These are phyloP conservation scores for Pontederia paniculata DNA, from an alignment of 176 grass and related monocot species.

Conservation along the genomic window DNA sequence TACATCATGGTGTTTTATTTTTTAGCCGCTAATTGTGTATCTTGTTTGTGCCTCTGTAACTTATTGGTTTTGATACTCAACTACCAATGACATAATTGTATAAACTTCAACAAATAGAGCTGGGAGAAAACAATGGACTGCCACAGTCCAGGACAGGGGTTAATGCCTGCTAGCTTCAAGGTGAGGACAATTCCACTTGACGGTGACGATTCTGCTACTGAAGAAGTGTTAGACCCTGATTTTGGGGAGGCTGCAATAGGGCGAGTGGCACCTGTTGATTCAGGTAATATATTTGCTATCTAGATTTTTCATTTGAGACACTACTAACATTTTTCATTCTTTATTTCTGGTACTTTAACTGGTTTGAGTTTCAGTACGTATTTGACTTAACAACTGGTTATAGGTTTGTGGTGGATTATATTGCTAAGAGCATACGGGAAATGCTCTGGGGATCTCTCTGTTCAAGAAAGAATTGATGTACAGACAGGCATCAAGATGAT, in stretches of 20 bases:
- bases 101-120: conserved; percentile 37
- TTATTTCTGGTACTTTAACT: too few species aligned
- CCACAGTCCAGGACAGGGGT: conserved; percentile 82
- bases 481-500: conserved; percentile 96
- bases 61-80: too few species aligned
- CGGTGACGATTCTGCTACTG: conserved; percentile 55
- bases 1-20: too few species aligned
- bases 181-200: conserved; percentile 71
- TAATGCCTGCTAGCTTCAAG: conserved; percentile 94
- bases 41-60: too few species aligned
- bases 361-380: too few species aligned
- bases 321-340: too few species aligned
- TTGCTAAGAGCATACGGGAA: conserved; percentile 83
- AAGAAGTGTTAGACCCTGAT: conserved; percentile 91
- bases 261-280: conserved; percentile 90
- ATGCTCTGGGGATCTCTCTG: conserved; percentile 66
- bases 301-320: conserved; percentile 9
- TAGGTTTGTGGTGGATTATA: conserved; percentile 95
- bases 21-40: too few species aligned
- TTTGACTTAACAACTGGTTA: too few species aligned
- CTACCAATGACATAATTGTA: not conserved
- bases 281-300: conserved; percentile 30
- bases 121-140: conserved; percentile 98
- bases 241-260: conserved; percentile 91
- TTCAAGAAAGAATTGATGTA: conserved; percentile 92